Conservation (phyloP, 129 eudicot species). For the Oenanthe sinensis region DNA sequence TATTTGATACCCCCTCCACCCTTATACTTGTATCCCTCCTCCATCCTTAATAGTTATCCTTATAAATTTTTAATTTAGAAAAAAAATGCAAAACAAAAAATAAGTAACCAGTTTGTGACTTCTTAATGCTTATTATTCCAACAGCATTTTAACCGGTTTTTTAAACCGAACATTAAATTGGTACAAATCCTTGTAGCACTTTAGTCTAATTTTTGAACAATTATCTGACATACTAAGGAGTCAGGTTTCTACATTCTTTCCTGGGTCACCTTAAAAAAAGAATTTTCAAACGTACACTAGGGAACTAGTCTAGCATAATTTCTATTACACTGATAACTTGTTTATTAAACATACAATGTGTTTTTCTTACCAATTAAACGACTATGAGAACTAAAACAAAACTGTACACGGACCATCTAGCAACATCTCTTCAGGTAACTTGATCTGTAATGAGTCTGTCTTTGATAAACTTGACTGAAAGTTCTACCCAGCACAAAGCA, state of each 20-base stretch:
- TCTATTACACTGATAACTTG: not conserved
- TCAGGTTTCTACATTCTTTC: not conserved
- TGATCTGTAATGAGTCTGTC: not conserved
- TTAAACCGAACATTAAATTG: not conserved
- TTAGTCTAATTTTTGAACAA: not conserved
- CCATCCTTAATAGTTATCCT: too few relatives aligned
- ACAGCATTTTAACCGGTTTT: not conserved
- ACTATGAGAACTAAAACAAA: constrained; percentile 5
- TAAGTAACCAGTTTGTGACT: too few relatives aligned
- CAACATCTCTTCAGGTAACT: not conserved
- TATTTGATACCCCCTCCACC: too few relatives aligned
- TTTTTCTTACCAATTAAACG: not conserved
- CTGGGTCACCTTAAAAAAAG: not conserved
- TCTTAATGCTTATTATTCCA: not conserved
- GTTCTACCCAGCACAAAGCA: not conserved
- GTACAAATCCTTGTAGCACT: not conserved
- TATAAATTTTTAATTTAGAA: too few relatives aligned
- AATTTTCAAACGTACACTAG: constrained; percentile 4
- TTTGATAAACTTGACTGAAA: not conserved
- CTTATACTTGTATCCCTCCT: too few relatives aligned
- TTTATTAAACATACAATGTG: not conserved
- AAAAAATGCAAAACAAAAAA: too few relatives aligned
- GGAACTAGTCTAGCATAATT: constrained; percentile 7
- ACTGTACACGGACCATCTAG: constrained; percentile 11
- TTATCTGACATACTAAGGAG: not conserved